Percentiles rank a stretch among this genome's conserved stretches.
Evolutionary conservation across 139 green algal genomes (phyloP).

Genomic region (Volvox africanus): DNA sequence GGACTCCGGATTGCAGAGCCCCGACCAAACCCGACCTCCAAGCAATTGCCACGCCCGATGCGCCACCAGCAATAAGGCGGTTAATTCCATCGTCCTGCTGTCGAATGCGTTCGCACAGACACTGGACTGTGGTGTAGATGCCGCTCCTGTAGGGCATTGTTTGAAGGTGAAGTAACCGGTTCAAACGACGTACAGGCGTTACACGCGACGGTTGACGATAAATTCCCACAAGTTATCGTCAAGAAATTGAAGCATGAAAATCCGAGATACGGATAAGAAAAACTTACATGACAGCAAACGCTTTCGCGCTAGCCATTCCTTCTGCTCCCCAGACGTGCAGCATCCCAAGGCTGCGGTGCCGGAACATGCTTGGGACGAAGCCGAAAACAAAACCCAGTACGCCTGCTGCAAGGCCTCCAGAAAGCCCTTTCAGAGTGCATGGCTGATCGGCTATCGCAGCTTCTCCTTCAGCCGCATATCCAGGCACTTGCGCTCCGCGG

Average conservation of each 20-base stretch:
- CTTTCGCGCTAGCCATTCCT: conserved; percentile 65
- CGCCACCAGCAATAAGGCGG: conserved; percentile 68
- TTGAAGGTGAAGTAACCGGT: not conserved
- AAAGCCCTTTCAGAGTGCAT: conserved; percentile 31
- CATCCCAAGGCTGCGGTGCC: conserved; percentile 21
- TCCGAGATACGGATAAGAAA: not conserved
- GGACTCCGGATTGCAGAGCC: conserved; percentile 21
- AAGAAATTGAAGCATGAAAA: not conserved
- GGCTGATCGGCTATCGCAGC: not conserved
- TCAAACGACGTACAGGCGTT: too few species aligned
- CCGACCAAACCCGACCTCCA: not conserved
- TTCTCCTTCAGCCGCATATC: not conserved
- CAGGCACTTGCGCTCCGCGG: not conserved
- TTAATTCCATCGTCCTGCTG: conserved; percentile 78
- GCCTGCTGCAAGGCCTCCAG: conserved; percentile 50
- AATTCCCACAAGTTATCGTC: not conserved
- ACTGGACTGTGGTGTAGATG: conserved; percentile 75
- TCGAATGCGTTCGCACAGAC: conserved; percentile 72
- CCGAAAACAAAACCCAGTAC: conserved; percentile 76
- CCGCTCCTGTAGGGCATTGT: conserved; percentile 53
- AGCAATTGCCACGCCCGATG: conserved; percentile 56
- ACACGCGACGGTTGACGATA: not conserved
- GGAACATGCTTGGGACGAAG: conserved; percentile 59
- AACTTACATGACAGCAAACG: conserved; percentile 39
- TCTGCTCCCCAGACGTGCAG: conserved; percentile 52